Percentiles rank a stretch among this genome's conserved stretches.
phyloP scores from a whole-genome alignment of 1,139 yeast genomes.

The Groenewaldozyma sp. region DNA sequence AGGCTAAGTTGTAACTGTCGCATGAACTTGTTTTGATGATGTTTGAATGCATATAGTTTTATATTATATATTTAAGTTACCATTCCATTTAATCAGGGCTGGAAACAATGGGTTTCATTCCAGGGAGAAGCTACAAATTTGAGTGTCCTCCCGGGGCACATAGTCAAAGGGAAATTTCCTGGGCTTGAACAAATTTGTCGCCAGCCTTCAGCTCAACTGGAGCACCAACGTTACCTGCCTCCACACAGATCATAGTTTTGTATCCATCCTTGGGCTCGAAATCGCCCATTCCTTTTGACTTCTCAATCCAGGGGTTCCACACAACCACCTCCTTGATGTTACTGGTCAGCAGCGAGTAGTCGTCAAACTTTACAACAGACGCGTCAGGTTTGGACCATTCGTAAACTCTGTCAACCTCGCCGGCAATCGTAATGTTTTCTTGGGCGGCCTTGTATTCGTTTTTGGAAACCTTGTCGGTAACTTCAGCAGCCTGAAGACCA shows the following conservation, averaged over 20 bases:
- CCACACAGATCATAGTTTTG: constrained; percentile 83
- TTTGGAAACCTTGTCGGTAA: constrained; percentile 64
- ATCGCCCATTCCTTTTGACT: constrained; percentile 73
- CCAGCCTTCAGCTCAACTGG: constrained; percentile 58
- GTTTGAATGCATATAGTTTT: background rate
- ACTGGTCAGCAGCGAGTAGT: constrained; percentile 48
- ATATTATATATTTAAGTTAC: background rate
- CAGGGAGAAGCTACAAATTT: too few species aligned
- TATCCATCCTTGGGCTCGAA: constrained; percentile 80
- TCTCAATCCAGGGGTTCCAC: constrained; percentile 95
- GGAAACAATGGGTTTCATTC: too few species aligned
- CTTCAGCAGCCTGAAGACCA: constrained; percentile 61
- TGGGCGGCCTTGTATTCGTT: constrained; percentile 50
- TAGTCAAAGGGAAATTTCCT: constrained; percentile 1
- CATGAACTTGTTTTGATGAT: too few species aligned
- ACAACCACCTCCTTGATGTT: constrained; percentile 84
- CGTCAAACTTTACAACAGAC: constrained; percentile 57
- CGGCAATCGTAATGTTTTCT: constrained; percentile 62
- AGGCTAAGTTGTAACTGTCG: constrained; percentile 14
- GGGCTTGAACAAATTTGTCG: constrained; percentile 18
- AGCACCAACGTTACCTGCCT: constrained; percentile 79
- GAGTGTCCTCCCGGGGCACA: too few species aligned
- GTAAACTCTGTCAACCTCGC: constrained; percentile 80
- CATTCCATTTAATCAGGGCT: background rate
- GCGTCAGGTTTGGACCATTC: constrained; percentile 37